Evolutionary conservation across 768 basidiomycete genomes (phyloP).

Genomic region (Mycena filopes): DNA sequence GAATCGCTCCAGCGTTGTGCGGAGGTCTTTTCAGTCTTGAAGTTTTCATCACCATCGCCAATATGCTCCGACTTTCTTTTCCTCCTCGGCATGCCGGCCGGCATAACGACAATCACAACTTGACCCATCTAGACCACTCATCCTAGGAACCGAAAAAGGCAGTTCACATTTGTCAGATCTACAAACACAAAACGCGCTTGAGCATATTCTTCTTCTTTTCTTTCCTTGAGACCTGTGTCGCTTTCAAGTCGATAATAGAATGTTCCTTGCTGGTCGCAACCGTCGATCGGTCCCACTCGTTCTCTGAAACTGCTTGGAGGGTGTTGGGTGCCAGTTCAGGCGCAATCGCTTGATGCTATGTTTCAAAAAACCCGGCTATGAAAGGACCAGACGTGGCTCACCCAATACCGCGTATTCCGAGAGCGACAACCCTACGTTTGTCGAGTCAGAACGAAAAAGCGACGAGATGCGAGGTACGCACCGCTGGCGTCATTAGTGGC

Average conservation of each 20-base stretch:
- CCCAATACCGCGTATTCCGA: slow-evolving; percentile 48
- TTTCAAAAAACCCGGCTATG: background rate
- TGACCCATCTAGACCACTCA: too few species aligned
- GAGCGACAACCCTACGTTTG: slow-evolving; percentile 45
- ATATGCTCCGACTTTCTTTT: too few species aligned
- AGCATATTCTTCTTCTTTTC: slow-evolving; percentile 10
- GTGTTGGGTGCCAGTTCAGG: slow-evolving; percentile 46
- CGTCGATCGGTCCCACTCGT: slow-evolving; percentile 24
- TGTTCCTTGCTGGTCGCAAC: slow-evolving; percentile 15
- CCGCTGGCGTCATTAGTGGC: slow-evolving; percentile 49
- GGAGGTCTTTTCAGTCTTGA: too few species aligned
- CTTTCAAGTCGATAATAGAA: background rate
- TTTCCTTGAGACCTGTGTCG: background rate
- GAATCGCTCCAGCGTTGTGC: too few species aligned
- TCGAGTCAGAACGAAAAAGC: too few species aligned
- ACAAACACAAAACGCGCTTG: slow-evolving; percentile 17
- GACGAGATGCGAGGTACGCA: too few species aligned
- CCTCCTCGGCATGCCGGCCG: too few species aligned
- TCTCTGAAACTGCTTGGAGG: slow-evolving; percentile 10
- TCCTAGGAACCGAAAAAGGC: too few species aligned
- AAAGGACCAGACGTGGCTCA: background rate
- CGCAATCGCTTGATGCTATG: slow-evolving; percentile 40
- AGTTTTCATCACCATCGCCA: too few species aligned
- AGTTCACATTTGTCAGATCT: background rate
- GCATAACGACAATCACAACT: too few species aligned